phyloP scores from a whole-genome alignment of 805 yeast genomes.

The Dipodascus albidus region DNA sequence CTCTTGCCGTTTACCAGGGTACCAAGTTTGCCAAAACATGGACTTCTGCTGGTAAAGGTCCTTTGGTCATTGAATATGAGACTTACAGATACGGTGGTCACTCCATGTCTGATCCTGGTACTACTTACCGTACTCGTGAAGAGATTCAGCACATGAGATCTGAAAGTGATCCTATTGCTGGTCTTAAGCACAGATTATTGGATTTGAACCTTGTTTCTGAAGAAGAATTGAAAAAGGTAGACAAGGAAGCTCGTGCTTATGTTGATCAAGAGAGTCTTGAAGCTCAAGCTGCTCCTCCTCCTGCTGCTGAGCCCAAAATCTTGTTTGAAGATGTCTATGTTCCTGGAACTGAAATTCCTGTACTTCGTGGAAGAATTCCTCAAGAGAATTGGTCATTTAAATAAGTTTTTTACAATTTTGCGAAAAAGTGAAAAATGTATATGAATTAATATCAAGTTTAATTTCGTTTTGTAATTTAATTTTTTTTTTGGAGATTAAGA shows the following conservation, averaged over 20 bases:
- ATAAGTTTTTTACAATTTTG: no score
- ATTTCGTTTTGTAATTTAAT: neutral
- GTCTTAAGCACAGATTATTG: slow-evolving; percentile 76
- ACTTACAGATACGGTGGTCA: slow-evolving; percentile 99
- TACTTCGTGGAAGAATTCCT: slow-evolving; percentile 91
- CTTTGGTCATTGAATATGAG: slow-evolving; percentile 91
- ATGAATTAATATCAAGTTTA: no score
- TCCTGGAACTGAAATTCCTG: slow-evolving; percentile 86
- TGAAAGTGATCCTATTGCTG: slow-evolving; percentile 94
- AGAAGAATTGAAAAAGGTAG: slow-evolving; percentile 88
- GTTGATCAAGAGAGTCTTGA: slow-evolving; percentile 90
- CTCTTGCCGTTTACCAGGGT: slow-evolving; percentile 88
- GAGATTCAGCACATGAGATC: slow-evolving; percentile 99
- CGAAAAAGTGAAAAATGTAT: no score
- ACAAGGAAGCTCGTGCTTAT: slow-evolving; percentile 90
- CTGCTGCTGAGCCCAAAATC: slow-evolving; percentile 90
- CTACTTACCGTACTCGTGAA: slow-evolving; percentile 99
- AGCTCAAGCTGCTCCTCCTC: slow-evolving; percentile 91
- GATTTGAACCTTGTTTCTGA: slow-evolving; percentile 83
- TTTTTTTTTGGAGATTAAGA: neutral
- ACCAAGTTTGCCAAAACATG: slow-evolving; percentile 96
- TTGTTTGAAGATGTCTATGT: slow-evolving; percentile 95
- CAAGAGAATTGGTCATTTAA: slow-evolving; percentile 85
- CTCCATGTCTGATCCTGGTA: slow-evolving; percentile 99
- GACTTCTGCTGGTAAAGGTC: slow-evolving; percentile 89